These are phyloP conservation scores for Phyllostachys edulis DNA, from an alignment of 176 grass and related monocot genomes.

Conservation along the genomic window DNA sequence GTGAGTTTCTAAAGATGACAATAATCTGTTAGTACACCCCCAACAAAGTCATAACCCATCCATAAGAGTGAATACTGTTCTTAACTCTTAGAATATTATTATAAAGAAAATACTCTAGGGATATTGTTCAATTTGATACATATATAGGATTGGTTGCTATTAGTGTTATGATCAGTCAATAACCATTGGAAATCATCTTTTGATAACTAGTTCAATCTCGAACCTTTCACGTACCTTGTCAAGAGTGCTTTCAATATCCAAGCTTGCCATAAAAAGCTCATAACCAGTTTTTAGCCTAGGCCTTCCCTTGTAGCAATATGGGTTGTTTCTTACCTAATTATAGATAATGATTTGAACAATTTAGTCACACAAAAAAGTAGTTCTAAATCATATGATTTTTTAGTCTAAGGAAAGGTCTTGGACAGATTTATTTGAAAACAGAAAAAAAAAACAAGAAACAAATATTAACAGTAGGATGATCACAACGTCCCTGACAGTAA, in stretches of 20 bases:
- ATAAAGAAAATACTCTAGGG: not conserved
- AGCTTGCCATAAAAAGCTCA: constrained; percentile 54
- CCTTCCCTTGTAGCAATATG: constrained; percentile 71
- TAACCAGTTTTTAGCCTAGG: constrained; percentile 56
- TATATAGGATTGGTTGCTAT: not conserved
- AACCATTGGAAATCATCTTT: not conserved
- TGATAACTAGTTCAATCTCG: not conserved
- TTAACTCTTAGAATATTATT: not conserved
- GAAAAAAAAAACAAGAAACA: no score
- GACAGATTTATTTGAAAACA: no score
- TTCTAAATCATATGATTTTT: not conserved
- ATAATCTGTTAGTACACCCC: not conserved
- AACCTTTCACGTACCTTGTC: constrained; percentile 41
- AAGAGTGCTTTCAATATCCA: constrained; percentile 68
- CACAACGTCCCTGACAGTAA: constrained; percentile 13
- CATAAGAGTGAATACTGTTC: not conserved
- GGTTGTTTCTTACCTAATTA: constrained; percentile 57
- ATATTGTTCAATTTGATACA: not conserved
- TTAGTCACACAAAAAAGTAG: not conserved
- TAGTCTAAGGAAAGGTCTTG: no score
- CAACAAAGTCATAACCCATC: not conserved
- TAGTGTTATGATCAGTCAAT: not conserved
- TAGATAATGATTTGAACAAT: not conserved
- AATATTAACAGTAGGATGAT: no score
- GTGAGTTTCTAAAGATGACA: not conserved